Base-by-base conservation (phyloP, 768 basidiomycete species). In the Brasilioporus rufonigricans region DNA sequence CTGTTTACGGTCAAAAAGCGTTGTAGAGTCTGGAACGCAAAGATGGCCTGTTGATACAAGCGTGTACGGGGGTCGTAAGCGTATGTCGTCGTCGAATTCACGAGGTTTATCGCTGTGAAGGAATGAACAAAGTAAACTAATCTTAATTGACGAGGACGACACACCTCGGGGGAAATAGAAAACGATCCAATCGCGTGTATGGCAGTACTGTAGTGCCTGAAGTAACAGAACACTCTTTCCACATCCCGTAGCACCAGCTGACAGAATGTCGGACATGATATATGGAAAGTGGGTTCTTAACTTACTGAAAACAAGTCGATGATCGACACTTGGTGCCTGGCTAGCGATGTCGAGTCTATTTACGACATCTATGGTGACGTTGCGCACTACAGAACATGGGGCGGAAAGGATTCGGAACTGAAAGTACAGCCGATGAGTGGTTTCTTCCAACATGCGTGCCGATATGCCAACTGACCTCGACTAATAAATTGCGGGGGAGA, bases 181-280 rank as follows among this genome's bases (percentile, higher is more conserved):
- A 18, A 93, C 90, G 21, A 95, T 78, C 89, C 91, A 94, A 26
- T 80, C 79, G 21, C 81, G 78, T 3, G 78, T 70, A 11, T 79
- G 61, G 32, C 84, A 86, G 58, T 91, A 85, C 36, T 87, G 77
- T 0, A 90, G 83, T 0, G 87, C 79, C 68, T 97, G 93, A 10
- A 94, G 73, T 29, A 96, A 71, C 10, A 90, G 68, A 56, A 81
- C 84, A 52, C 87, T 90, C 73, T 96, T 97, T 39, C 93, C 94
- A 51, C 81, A 84, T 6, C 94, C 93, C 10, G 80, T 57, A 7
- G 79, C 72, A 14, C 93, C 93, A 57, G 84, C 86, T 93, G 62
- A n/a, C 13, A 46, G 21, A 16, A 47, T 18, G 51, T 59, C 44
- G 55, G 40, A 19, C 36, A 38, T 31, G 41, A 36, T 14, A 29